Percentiles rank a stretch among this genome's conserved stretches.
Conservation (phyloP, 2,329 filamentous ascomycete species). For the Aspergillus pseudonomiae region DNA sequence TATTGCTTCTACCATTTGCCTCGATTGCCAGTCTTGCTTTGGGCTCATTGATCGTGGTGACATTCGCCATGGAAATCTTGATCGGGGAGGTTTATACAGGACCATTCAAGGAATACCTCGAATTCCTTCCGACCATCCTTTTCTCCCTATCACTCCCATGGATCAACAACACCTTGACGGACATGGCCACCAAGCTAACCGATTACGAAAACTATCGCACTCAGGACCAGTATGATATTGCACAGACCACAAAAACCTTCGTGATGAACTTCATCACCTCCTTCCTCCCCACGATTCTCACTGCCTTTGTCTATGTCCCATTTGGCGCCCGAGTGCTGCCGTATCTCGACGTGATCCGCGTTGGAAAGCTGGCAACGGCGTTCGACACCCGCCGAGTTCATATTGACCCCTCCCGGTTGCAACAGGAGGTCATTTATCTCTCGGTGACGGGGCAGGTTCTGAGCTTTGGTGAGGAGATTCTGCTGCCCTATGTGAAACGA, state of each 20-base stretch:
- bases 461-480: conserved; percentile 79
- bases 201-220: conserved; percentile 92
- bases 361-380: conserved; percentile 47
- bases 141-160: conserved; percentile 81
- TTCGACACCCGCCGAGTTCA: conserved; percentile 59
- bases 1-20: conserved; percentile 84
- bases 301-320: conserved; percentile 91
- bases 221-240: conserved; percentile 77
- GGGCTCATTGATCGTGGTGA: conserved; percentile 79
- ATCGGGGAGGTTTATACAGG: conserved; percentile 92
- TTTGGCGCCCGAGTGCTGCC: conserved; percentile 84
- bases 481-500: conserved; percentile 84
- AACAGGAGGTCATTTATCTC: conserved; percentile 92
- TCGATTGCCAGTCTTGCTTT: conserved; percentile 71
- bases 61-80: conserved; percentile 93
- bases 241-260: conserved; percentile 90
- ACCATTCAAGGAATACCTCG: conserved; percentile 79
- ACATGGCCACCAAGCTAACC: conserved; percentile 75
- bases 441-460: conserved; percentile 93
- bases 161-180: conserved; percentile 73
- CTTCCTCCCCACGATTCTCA: conserved; percentile 88
- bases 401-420: conserved; percentile 80
- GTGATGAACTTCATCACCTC: conserved; percentile 96
- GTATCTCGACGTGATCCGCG: conserved; percentile 79
- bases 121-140: conserved; percentile 85